Conservation (phyloP, 148 eudicot species). For the Beta vulgaris region DNA sequence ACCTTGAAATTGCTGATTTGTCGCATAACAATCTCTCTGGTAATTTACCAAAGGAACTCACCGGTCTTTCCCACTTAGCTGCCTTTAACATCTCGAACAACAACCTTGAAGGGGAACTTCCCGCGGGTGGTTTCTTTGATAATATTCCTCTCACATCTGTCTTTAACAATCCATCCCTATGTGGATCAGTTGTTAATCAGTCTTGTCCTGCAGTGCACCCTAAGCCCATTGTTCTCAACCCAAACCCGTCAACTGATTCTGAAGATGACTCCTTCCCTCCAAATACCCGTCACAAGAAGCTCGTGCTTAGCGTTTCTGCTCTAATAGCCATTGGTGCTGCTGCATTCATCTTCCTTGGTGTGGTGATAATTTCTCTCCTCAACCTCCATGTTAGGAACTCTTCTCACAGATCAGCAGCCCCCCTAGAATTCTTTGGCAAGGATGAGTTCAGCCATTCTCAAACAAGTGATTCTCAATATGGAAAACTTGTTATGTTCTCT, state of each 20-base stretch:
- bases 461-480: conserved; percentile 59
- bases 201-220: conserved; percentile 88
- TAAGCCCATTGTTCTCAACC: conserved; percentile 90
- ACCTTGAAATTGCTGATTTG: conserved; percentile 63
- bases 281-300: conserved; percentile 47
- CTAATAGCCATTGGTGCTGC: conserved; percentile 87
- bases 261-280: conserved; percentile 34
- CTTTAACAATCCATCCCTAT: conserved; percentile 64
- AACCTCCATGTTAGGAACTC: conserved; percentile 63
- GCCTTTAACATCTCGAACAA: conserved; percentile 73
- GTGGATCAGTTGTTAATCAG: conserved; percentile 75
- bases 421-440: conserved; percentile 43
- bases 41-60: conserved; percentile 65
- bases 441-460: conserved; percentile 67
- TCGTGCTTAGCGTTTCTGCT: conserved; percentile 76
- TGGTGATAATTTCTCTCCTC: conserved; percentile 62
- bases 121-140: conserved; percentile 83
- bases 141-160: conserved; percentile 72
- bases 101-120: conserved; percentile 74
- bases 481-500: conserved; percentile 93
- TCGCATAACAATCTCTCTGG: conserved; percentile 69
- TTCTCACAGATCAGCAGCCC: conserved; percentile 40
- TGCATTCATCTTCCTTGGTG: conserved; percentile 78
- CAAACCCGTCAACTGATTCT: conserved; percentile 59
- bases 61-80: conserved; percentile 62